Base-by-base conservation (phyloP, 495 filamentous ascomycete species). In the Emericellopsis terricola region DNA sequence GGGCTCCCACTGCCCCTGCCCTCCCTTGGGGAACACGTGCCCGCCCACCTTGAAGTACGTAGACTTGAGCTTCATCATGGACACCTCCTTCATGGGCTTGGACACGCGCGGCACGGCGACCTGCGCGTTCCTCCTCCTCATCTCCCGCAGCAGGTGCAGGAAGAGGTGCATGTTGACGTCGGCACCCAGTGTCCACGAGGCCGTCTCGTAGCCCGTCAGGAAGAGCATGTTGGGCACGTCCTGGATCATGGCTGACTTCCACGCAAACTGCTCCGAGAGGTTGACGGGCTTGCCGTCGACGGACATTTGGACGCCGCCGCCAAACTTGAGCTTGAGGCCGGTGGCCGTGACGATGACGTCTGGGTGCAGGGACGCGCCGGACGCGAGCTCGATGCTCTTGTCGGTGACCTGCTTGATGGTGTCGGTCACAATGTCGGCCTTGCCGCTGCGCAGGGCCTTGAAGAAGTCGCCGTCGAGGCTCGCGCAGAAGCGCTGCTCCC, bases 261-360 rank as follows among this genome's bases (percentile, higher is more conserved):
- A 64, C n/a, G 51, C 26, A 31, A 41, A 55, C 32, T 57, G 57
- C 10, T 53, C 30, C 0, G 36, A 14, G 8, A 47, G 7, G 15
- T 48, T 35, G 18, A 53, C 5, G 3, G 37, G 29, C 1, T 41
- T 27, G 7, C 44, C 43, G 39, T 64, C 49, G 10, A 61, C 36
- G 15, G 29, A 33, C 3, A 58, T 35, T 0, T 26, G 21, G 5
- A 50, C 40, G 0, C 52, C 49, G n/a, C 53, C 55, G 11, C 23
- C 42, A 1, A 57, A 16, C 30, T 44, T 40, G 28, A 59, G 33
- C 19, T 52, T 60, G 8, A 81, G 49, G 6, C 74, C 76, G 0
- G 74, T 81, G 0, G 74, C 73, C 0, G 72, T 73, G 38, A 78
- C 45, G 44, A 78, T 71, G 41, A 75, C 65, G 48, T 81, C 73